Evolutionary conservation across 306 rosid genomes (phyloP).

Genomic region (Cyamopsis tetragonoloba): DNA sequence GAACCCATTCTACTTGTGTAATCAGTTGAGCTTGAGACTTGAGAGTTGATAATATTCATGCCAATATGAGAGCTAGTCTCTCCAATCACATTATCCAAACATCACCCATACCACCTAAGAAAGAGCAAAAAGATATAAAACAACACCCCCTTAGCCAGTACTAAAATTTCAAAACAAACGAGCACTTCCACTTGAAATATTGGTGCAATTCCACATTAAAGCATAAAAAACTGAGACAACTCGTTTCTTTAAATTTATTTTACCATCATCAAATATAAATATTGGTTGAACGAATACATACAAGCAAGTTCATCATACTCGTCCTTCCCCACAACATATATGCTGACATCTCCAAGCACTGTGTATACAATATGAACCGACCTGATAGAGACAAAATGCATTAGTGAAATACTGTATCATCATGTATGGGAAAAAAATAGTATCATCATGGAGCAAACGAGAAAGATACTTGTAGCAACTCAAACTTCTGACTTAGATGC

Average conservation of each 20-base stretch:
- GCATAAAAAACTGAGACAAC: conserved; percentile 11
- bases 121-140: background rate
- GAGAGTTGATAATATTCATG: background rate
- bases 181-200: conserved; percentile 14
- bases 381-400: conserved; percentile 44
- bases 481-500: background rate
- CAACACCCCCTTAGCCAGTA: background rate
- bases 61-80: background rate
- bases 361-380: conserved; percentile 92
- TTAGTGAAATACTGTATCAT: background rate
- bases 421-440: background rate
- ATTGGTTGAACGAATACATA: conserved; percentile 39
- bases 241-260: background rate
- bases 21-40: background rate
- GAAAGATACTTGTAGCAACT: background rate
- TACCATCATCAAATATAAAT: background rate
- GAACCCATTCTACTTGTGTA: background rate
- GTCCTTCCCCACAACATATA: conserved; percentile 85
- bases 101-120: conserved; percentile 12
- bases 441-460: conserved; percentile 6
- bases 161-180: background rate
- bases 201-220: background rate
- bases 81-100: background rate
- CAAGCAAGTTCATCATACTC: conserved; percentile 89
- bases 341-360: conserved; percentile 87